Conservation (phyloP, 2,329 filamentous ascomycete genomes). For the Cryphonectria naterciae region DNA sequence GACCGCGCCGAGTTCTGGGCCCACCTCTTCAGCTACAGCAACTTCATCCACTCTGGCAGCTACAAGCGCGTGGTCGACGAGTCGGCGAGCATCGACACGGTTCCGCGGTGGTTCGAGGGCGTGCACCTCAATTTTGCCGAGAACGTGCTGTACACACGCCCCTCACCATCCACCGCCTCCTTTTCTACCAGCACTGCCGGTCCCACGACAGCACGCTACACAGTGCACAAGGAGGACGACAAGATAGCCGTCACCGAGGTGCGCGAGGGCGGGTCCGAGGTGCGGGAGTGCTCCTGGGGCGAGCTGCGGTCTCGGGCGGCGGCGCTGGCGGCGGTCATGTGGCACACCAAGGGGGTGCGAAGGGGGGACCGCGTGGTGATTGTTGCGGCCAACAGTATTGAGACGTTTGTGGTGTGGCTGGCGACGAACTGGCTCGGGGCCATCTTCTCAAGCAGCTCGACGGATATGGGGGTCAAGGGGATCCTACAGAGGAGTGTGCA, state of each 20-base stretch:
- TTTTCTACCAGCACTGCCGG: slow-evolving; percentile 25
- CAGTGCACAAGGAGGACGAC: slow-evolving; percentile 68
- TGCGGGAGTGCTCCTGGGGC: slow-evolving; percentile 66
- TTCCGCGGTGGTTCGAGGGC: slow-evolving; percentile 79
- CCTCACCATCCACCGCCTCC: slow-evolving; percentile 33
- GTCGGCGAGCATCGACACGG: slow-evolving; percentile 66
- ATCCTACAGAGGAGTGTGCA: slow-evolving; percentile 76
- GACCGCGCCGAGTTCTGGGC: slow-evolving; percentile 68
- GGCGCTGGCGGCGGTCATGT: slow-evolving; percentile 66
- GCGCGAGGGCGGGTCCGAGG: slow-evolving; percentile 64
- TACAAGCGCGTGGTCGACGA: slow-evolving; percentile 70
- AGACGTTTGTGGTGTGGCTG: slow-evolving; percentile 73
- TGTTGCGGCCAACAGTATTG: slow-evolving; percentile 74
- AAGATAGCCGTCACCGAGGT: slow-evolving; percentile 75
- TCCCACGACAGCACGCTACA: slow-evolving; percentile 50
- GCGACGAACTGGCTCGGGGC: slow-evolving; percentile 73
- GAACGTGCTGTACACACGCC: slow-evolving; percentile 71
- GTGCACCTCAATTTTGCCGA: slow-evolving; percentile 78
- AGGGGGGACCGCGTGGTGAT: slow-evolving; percentile 77
- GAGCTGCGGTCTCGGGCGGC: slow-evolving; percentile 65
- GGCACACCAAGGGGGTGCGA: slow-evolving; percentile 62
- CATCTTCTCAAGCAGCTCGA: slow-evolving; percentile 75
- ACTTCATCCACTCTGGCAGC: slow-evolving; percentile 66
- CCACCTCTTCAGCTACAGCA: slow-evolving; percentile 62
- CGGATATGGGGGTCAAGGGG: slow-evolving; percentile 82